A percentile compares a stretch with the other conserved stretches of the same genome.
Conservation (phyloP, 2,329 filamentous ascomycete species). For the Nigrograna mackinnonii region DNA sequence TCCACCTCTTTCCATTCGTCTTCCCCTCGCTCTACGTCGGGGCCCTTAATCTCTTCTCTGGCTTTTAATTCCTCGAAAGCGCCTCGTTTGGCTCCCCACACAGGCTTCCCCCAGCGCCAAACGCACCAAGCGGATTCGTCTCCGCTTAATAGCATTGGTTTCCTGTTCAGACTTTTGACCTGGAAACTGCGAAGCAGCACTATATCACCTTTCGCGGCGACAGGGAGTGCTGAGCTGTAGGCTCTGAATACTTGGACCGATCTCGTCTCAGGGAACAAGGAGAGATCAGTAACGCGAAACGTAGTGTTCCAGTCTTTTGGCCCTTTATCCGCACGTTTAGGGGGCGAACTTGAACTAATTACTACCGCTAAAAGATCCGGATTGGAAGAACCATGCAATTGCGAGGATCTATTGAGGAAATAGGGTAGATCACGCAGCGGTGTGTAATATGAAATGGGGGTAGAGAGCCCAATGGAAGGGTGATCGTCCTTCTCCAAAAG, state of each 20-base stretch:
- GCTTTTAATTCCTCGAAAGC: conserved; percentile 30
- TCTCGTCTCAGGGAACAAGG: conserved; percentile 22
- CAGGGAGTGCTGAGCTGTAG: conserved; percentile 45
- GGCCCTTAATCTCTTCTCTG: conserved; percentile 50
- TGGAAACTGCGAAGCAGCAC: conserved; percentile 47
- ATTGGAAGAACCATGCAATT: conserved; percentile 35
- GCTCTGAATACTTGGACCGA: conserved; percentile 49
- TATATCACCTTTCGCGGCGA: conserved; percentile 46
- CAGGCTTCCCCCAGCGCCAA: conserved; percentile 43
- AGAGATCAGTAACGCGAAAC: conserved; percentile 45
- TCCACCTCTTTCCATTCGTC: conserved; percentile 48
- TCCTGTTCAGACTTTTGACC: conserved; percentile 46
- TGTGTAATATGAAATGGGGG: conserved; percentile 49
- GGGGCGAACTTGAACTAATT: conserved; percentile 30
- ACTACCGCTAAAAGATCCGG: conserved; percentile 52
- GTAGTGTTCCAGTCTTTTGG: conserved; percentile 49
- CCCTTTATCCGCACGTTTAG: conserved; percentile 44
- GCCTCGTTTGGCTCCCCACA: conserved; percentile 29
- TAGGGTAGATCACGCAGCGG: conserved; percentile 44
- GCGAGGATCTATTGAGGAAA: conserved; percentile 43
- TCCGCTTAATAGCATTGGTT: conserved; percentile 39
- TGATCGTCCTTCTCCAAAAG: conserved; percentile 1
- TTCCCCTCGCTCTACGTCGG: conserved; percentile 49
- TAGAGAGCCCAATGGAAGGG: conserved; percentile 43
- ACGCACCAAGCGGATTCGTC: conserved; percentile 53